Base-by-base conservation (phyloP, 1,139 yeast species). In the Meyerozyma carpophila region DNA sequence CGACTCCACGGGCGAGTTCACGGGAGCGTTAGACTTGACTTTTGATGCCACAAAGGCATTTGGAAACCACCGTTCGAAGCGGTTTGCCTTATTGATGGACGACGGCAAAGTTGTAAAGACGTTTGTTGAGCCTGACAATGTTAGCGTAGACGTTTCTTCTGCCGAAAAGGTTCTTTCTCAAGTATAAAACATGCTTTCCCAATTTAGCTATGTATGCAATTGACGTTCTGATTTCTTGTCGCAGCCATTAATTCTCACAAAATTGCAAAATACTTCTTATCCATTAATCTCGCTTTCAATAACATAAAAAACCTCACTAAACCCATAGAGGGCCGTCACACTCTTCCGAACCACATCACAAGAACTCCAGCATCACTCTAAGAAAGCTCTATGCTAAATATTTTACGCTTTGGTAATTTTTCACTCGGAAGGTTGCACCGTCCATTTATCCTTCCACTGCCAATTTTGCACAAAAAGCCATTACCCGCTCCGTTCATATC, bases 61-160 rank as follows among this genome's bases (percentile, higher is more conserved):
- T 57, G 96, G 95, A 42, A 82, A 82, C 62, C 65, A 69, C 48
- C 79, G 97, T 65, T 75, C 84, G 41, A 81, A 80, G 67, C 79
- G 97, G 64, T 86, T 79, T 54, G 95, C 93, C 28, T 73, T 87
- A 43, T 64, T 86, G 47, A 82, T 87, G 16, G 83, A 86, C 50
- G 79, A 88, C 51, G 95, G 95, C 41, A 70, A 70, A 52, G 91
- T 89, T 42, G 65, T 67, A 42, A 65, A 81, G 52, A 70, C 80
- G 34, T 84, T 84, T 60, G 79, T 82, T 43, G 96, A 89, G 67
- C 95, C 95, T 20, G 95, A 88, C 57, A 81, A 81, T 64, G 80
- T 83, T 44, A 79, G 91, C 10, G 78, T 89, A 47, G 76, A 79
- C 47, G 75, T 71, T 39, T 68, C 75, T 29, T 69, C 57, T 10